Evolutionary conservation across 176 grass and related monocot species (phyloP), one percentile per base, ranked within the genome.

Genomic region (Alloteropsis semialata): DNA sequence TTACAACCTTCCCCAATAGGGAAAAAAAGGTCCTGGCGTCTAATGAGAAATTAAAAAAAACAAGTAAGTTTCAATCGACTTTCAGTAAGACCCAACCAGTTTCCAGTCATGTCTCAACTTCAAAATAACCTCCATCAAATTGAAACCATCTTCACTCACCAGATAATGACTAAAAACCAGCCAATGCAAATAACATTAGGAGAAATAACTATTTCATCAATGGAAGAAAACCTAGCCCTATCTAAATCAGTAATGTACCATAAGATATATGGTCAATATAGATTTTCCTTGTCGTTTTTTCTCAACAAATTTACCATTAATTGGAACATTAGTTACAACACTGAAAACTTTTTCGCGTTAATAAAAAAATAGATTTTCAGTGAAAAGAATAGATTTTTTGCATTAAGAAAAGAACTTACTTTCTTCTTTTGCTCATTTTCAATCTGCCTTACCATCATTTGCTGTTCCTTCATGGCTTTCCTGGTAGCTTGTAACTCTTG

Each of bases 391-490:
- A 56, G 11, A 45, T 7, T 32, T 46, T 53, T 34, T 46, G 8
- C 3, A 28, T 29, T 69, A 70, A 68, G 45, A 66, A 15, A 44
- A 50, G 6, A 50, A 67, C 84, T 84, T 84, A 91, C 92, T 84
- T 24, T 79, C 22, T 87, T 76, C 27, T 84, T 72, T 77, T 91
- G 76, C 48, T 91, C 86, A 65, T 84, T 91, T 50, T 91, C 79
- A 76, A 84, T 37, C 48, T 90, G 84, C 8, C 63, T 61, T 28
- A 80, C 82, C 62, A 37, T 65, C 17, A 37, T 91, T 56, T 84
- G 69, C 65, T 87, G 80, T 91, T 91, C 84, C 74, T 81, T 94
- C 66, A 77, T 65, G 41, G 86, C 83, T 65, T 72, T 89, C 43
- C 59, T 68, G 38, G 78, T 91, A 42, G 34, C 42, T 89, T 91